Evolutionary conservation across 768 basidiomycete genomes (phyloP), one percentile per base, ranked within the genome.

Genomic region (Mycena epipterygia): DNA sequence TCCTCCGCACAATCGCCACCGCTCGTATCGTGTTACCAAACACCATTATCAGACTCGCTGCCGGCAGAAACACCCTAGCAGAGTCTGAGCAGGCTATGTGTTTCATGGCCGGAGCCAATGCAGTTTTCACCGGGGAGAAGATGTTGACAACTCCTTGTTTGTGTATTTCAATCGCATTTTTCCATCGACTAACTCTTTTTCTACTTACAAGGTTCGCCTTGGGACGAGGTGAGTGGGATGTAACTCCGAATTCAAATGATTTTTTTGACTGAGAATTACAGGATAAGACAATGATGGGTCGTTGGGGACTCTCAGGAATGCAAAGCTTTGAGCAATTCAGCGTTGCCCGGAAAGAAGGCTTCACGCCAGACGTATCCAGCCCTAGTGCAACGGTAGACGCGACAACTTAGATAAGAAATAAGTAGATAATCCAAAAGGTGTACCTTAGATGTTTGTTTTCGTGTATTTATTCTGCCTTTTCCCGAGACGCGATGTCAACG

Each of bases 21-120:
- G 95, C 97, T 21, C 91, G 97, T 46, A 91, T 99, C 70, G 92
- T 95, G 35, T 88, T 99, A 75, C 97, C 97, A 1, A 87, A 84
- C 68, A 96, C 97, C 14, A 98, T 99, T 76, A 98, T 99, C 67
- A 90, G 97, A 65, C 90, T 99, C 29, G 96, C 97, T 9, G 97
- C 97, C 23, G 97, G 97, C 64, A 86, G 97, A 76, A 95, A 95
- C 79, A 94, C 90, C 2, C 89, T 98, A 74, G 86, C 86, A 67
- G 97, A 99, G 84, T 87, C 94, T 12, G 94, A 98, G 81, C 97
- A 99, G 79, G 96, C 93, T 9, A 96, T 99, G 93, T 96, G 95
- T 78, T 99, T 99, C 84, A 93, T 99, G 94, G 96, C 97, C 0
- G 97, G 97, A 27, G 97, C 97, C 25, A 99, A 99, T 77, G 97